Evolutionary conservation across 2,329 filamentous ascomycete genomes (phyloP).

Genomic region (Xylaria sp.): DNA sequence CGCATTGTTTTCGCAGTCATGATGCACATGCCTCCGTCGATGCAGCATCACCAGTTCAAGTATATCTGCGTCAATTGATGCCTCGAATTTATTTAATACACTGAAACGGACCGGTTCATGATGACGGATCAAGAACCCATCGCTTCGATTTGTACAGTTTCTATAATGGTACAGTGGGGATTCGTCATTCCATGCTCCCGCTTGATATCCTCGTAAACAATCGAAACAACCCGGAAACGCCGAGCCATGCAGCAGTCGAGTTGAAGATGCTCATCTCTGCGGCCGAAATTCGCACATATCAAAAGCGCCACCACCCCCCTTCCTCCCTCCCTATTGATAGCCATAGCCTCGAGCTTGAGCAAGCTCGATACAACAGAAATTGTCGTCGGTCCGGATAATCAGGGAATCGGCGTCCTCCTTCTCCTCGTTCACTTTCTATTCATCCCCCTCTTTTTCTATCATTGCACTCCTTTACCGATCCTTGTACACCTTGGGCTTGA

Average conservation of each 20-base stretch:
- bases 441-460: slow-evolving; percentile 12
- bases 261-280: slow-evolving; percentile 45
- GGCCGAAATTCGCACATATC: slow-evolving; percentile 16
- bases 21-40: too few relatives aligned
- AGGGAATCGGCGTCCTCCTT: slow-evolving; percentile 4
- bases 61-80: neutral
- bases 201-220: slow-evolving; percentile 15
- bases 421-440: neutral
- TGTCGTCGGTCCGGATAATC: neutral
- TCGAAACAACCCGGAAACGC: slow-evolving; percentile 37
- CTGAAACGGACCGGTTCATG: neutral
- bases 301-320: neutral
- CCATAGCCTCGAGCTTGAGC: neutral
- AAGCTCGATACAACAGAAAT: neutral
- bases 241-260: slow-evolving; percentile 49
- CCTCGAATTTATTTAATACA: neutral
- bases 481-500: slow-evolving; percentile 94
- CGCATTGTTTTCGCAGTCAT: too few relatives aligned
- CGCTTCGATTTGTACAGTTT: slow-evolving; percentile 23
- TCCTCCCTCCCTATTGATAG: neutral
- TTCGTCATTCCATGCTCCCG: slow-evolving; percentile 13
- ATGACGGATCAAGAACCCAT: slow-evolving; percentile 6
- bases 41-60: neutral
- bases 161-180: slow-evolving; percentile 25
- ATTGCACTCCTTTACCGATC: slow-evolving; percentile 50